Conservation (phyloP, 2,329 filamentous ascomycete genomes). For the Hymenoscyphus occultus region DNA sequence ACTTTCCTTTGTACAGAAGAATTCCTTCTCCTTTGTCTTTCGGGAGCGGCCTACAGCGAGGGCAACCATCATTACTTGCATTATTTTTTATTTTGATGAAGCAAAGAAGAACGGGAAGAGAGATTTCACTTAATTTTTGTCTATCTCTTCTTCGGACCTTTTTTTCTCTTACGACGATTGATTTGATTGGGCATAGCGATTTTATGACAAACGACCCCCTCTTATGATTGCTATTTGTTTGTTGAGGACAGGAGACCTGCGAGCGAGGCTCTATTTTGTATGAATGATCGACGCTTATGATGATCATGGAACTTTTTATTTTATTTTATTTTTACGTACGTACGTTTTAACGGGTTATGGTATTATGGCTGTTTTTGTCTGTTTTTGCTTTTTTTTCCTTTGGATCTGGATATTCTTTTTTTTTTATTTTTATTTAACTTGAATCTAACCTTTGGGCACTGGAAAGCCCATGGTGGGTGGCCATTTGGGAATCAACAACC, state of each 20-base stretch:
- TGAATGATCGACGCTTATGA: constrained; percentile 30
- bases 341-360: constrained; percentile 26
- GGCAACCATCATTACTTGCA: constrained; percentile 16
- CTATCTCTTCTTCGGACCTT: background rate
- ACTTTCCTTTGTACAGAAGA: constrained; percentile 28
- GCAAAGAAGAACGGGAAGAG: background rate
- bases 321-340: constrained; percentile 24
- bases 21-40: constrained; percentile 24
- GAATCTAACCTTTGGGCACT: background rate
- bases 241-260: no score
- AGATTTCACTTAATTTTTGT: constrained; percentile 7
- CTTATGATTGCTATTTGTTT: constrained; percentile 20
- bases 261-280: constrained; percentile 22
- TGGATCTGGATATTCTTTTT: background rate
- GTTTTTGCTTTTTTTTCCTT: background rate
- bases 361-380: constrained; percentile 11
- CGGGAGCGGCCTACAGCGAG: constrained; percentile 25
- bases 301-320: constrained; percentile 27
- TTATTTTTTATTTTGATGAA: constrained; percentile 1
- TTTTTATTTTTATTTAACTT: no score
- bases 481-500: no score
- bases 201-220: constrained; percentile 26
- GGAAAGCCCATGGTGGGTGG: background rate
- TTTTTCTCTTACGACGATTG: constrained; percentile 12
- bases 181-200: constrained; percentile 30